These are phyloP conservation scores for Ceratobasidium sp. DNA, from an alignment of 1,284 basidiomycete genomes.

Conservation along the genomic window DNA sequence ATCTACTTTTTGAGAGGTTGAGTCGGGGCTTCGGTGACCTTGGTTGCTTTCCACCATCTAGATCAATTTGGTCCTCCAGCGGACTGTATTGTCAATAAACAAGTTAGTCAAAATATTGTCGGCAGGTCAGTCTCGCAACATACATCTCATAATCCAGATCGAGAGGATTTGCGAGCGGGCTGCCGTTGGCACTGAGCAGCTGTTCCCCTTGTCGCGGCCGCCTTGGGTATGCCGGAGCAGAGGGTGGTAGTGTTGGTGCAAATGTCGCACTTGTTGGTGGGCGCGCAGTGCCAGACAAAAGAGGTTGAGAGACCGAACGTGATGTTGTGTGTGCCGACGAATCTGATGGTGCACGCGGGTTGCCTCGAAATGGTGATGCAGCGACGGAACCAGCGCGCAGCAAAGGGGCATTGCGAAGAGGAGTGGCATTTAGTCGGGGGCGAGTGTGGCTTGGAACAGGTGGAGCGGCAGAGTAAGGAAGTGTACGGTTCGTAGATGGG, in stretches of 20 bases:
- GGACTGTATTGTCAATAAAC: background rate
- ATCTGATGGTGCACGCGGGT: background rate
- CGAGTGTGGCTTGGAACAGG: constrained; percentile 26
- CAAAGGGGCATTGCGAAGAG: constrained; percentile 27
- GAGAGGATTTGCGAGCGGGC: constrained; percentile 78
- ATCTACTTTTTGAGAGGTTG: constrained; percentile 55
- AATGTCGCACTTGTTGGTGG: constrained; percentile 75
- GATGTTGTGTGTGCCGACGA: constrained; percentile 24
- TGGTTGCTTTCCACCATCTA: constrained; percentile 50
- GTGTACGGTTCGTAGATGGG: constrained; percentile 16
- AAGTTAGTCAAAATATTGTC: background rate
- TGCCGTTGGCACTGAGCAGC: constrained; percentile 80
- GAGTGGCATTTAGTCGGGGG: constrained; percentile 39
- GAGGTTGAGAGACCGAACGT: constrained; percentile 43
- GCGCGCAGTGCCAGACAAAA: constrained; percentile 36
- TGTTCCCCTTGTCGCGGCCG: constrained; percentile 73
- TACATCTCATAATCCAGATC: constrained; percentile 53
- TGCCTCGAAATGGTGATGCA: constrained; percentile 13
- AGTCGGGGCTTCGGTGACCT: constrained; percentile 27
- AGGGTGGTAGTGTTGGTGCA: constrained; percentile 69
- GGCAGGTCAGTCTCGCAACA: background rate
- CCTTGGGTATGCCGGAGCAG: constrained; percentile 70
- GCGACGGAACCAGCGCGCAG: constrained; percentile 5
- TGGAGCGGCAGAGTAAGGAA: constrained; percentile 7
- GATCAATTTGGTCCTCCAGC: constrained; percentile 20